Evolutionary conservation across 352 stramenopile genomes (phyloP).

Genomic region (Halophytophthora polymorphica): DNA sequence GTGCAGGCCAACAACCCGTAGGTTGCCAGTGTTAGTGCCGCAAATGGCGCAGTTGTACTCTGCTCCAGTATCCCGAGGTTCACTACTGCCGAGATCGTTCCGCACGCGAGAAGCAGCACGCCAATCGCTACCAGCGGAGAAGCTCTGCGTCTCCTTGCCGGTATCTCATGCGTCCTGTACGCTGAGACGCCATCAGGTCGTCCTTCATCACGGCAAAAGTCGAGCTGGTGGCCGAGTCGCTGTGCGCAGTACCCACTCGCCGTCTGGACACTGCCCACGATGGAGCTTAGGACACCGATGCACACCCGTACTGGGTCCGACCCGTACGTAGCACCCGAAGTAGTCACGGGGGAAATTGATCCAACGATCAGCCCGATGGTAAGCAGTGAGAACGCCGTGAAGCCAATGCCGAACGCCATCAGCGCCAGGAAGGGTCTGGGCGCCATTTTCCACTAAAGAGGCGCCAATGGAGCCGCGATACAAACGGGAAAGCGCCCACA

Average conservation of each 20-base stretch:
- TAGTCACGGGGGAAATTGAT: background rate
- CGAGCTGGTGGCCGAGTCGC: conserved; percentile 29
- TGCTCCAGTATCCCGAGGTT: conserved; percentile 39
- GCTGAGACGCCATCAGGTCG: background rate
- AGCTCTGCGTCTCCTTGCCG: background rate
- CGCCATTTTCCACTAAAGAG: conserved; percentile 20
- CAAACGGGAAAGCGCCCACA: too few species aligned
- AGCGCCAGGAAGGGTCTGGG: conserved; percentile 24
- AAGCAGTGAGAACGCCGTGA: conserved; percentile 25
- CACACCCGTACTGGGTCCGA: conserved; percentile 12
- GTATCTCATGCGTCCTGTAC: background rate
- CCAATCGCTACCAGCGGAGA: conserved; percentile 25
- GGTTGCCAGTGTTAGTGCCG: conserved; percentile 37
- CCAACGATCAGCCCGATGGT: conserved; percentile 15
- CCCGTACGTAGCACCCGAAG: too few species aligned
- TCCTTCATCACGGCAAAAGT: conserved; percentile 6
- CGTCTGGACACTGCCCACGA: conserved; percentile 36
- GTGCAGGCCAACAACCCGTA: conserved; percentile 29
- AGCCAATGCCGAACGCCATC: conserved; percentile 22
- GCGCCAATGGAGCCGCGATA: too few species aligned
- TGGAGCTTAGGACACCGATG: conserved; percentile 29
- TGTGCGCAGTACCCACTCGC: conserved; percentile 36
- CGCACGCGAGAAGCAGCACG: conserved; percentile 28
- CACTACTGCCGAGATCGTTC: conserved; percentile 29
- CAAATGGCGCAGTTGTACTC: conserved; percentile 35